These are phyloP conservation scores for Phytophthora melonis DNA, from an alignment of 352 stramenopile genomes.

Conservation along the genomic window DNA sequence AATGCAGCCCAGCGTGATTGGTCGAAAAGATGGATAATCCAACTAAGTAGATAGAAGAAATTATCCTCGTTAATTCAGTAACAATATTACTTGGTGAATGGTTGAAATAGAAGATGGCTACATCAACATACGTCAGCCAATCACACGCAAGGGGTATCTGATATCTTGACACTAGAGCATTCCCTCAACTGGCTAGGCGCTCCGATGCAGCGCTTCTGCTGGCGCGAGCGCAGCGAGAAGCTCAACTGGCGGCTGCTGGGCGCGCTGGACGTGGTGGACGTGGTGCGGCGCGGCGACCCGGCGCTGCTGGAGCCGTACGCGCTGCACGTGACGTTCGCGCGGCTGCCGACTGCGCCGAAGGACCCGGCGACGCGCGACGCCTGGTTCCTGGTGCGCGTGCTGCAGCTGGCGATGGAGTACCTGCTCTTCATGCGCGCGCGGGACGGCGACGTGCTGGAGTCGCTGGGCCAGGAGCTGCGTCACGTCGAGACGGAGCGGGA, in stretches of 20 bases:
- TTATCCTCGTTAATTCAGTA: too few relatives aligned
- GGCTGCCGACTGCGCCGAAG: conserved; percentile 41
- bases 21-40: neutral
- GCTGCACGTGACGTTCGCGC: conserved; percentile 79
- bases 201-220: conserved; percentile 64
- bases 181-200: conserved; percentile 11
- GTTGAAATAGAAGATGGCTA: conserved; percentile 19
- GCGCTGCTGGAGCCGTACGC: conserved; percentile 72
- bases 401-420: conserved; percentile 85
- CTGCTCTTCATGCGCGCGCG: conserved; percentile 71
- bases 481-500: conserved; percentile 55
- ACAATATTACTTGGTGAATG: neutral
- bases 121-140: conserved; percentile 13
- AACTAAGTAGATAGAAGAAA: too few relatives aligned
- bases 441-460: conserved; percentile 63
- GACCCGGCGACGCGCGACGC: conserved; percentile 50
- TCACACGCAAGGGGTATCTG: conserved; percentile 6
- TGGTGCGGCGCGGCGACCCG: conserved; percentile 63
- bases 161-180: conserved; percentile 18
- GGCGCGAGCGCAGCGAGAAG: conserved; percentile 76
- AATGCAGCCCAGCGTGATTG: conserved; percentile 1
- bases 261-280: conserved; percentile 56
- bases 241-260: conserved; percentile 78
- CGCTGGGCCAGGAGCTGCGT: conserved; percentile 57
- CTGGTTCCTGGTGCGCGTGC: conserved; percentile 75